Evolutionary conservation across 805 yeast species (phyloP).

Genomic region (Candida krabiensis): DNA sequence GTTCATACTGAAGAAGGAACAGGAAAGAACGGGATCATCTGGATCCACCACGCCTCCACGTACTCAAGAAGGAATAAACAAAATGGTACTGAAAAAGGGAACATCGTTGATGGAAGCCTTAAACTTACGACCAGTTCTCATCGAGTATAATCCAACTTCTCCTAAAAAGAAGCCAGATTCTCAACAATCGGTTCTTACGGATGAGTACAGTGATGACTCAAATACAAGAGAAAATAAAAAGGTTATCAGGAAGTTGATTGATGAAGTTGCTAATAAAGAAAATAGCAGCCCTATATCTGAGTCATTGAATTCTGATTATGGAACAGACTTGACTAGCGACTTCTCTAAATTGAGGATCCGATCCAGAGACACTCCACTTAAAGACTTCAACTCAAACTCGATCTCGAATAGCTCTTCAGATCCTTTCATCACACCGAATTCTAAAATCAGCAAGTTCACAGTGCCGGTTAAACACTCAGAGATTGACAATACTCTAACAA

Average conservation of each 20-base stretch:
- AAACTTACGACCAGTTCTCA: constrained; percentile 25
- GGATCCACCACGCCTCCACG: background rate
- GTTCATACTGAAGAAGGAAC: constrained; percentile 1
- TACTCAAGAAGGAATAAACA: constrained; percentile 1
- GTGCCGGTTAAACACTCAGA: constrained; percentile 14
- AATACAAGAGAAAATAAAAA: constrained; percentile 17
- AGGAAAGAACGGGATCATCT: background rate
- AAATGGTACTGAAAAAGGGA: constrained; percentile 9
- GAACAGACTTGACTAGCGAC: background rate
- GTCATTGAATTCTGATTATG: background rate
- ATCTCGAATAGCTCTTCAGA: constrained; percentile 18
- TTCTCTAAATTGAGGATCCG: background rate
- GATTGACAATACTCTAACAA: constrained; percentile 6
- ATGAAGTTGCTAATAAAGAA: constrained; percentile 34
- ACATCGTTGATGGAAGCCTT: constrained; percentile 20
- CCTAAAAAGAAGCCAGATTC: constrained; percentile 19
- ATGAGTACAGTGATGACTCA: background rate
- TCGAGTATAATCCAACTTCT: constrained; percentile 29
- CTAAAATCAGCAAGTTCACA: constrained; percentile 13
- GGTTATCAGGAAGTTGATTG: constrained; percentile 30
- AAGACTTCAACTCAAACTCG: background rate
- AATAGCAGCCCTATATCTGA: constrained; percentile 17
- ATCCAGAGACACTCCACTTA: constrained; percentile 1
- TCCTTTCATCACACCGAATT: constrained; percentile 33
- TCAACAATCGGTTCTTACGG: constrained; percentile 6